Conservation (phyloP, 495 filamentous ascomycete species). For the Bombardia bombarda region DNA sequence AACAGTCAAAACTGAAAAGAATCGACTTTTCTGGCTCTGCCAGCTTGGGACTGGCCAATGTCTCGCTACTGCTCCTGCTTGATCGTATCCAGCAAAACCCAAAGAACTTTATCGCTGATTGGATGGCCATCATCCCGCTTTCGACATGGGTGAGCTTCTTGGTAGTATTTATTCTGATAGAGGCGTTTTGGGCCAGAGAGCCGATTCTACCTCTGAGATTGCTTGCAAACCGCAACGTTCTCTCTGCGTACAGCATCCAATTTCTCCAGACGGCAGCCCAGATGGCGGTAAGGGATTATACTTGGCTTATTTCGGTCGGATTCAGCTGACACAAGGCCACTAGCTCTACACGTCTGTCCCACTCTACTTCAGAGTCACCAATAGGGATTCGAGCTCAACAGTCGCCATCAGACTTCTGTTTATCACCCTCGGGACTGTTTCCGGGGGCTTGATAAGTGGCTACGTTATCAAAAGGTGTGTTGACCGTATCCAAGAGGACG, state of each 20-base stretch:
- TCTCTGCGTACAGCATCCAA: slow-evolving; percentile 7
- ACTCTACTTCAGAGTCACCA: slow-evolving; percentile 7
- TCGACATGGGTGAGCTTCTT: slow-evolving; percentile 6
- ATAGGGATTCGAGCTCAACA: not conserved
- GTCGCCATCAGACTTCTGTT: slow-evolving; percentile 2
- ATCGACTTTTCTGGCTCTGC: slow-evolving; percentile 12
- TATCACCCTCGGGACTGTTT: slow-evolving; percentile 6
- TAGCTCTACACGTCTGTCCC: slow-evolving; percentile 4
- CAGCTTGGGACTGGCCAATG: slow-evolving; percentile 6
- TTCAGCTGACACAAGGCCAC: not conserved
- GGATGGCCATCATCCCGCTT: not conserved
- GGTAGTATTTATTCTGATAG: slow-evolving; percentile 1
- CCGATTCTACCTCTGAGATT: slow-evolving; percentile 5
- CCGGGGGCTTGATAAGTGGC: slow-evolving; percentile 6
- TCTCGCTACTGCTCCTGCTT: slow-evolving; percentile 8
- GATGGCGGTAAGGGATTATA: slow-evolving; percentile 3
- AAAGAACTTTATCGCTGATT: not conserved
- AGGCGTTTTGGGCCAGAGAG: slow-evolving; percentile 7
- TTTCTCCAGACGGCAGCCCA: slow-evolving; percentile 8
- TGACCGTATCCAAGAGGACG: too few relatives aligned
- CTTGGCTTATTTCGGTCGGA: not conserved
- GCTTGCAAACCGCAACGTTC: slow-evolving; percentile 1
- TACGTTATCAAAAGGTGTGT: slow-evolving; percentile 4
- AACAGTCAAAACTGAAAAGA: slow-evolving; percentile 5
- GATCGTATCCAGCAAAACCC: slow-evolving; percentile 1